phyloP scores from a whole-genome alignment of 495 filamentous ascomycete genomes.

The Usnea hakonensis region DNA sequence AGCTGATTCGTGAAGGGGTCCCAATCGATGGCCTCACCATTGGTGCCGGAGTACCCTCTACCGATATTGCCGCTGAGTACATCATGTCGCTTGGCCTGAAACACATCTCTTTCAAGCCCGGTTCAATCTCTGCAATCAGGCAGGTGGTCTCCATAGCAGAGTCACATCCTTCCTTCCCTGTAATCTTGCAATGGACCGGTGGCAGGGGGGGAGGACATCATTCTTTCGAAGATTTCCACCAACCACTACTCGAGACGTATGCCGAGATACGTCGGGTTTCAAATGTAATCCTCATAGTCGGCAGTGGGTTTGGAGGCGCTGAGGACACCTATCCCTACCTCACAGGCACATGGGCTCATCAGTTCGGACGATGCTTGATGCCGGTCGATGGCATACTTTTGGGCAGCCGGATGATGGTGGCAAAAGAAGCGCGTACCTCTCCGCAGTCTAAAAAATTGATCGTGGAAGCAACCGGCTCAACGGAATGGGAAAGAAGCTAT shows the following conservation, averaged over 20 bases:
- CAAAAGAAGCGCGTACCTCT: conserved; percentile 37
- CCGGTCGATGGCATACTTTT: conserved; percentile 44
- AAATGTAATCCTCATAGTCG: conserved; percentile 43
- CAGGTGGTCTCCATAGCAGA: conserved; percentile 43
- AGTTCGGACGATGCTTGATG: conserved; percentile 38
- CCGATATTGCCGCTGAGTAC: conserved; percentile 40
- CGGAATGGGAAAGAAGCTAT: conserved; percentile 32
- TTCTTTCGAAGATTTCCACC: conserved; percentile 46
- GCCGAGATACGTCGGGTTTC: conserved; percentile 35
- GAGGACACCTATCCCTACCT: conserved; percentile 44
- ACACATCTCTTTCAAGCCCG: conserved; percentile 46
- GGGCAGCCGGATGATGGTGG: conserved; percentile 44
- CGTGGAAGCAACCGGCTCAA: conserved; percentile 25
- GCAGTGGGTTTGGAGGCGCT: conserved; percentile 42
- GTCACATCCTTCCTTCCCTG: conserved; percentile 38
- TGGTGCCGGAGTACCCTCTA: conserved; percentile 44
- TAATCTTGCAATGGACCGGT: conserved; percentile 47
- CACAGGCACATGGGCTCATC: conserved; percentile 37
- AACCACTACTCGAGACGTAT: conserved; percentile 40
- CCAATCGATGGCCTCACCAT: conserved; percentile 39
- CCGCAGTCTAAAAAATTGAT: conserved; percentile 29
- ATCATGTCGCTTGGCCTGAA: conserved; percentile 40
- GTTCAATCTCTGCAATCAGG: conserved; percentile 38
- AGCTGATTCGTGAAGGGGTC: conserved; percentile 23
- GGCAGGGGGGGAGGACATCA: conserved; percentile 46